Conservation (phyloP, 179 eudicot species). For the Heliamphora pulchella region DNA sequence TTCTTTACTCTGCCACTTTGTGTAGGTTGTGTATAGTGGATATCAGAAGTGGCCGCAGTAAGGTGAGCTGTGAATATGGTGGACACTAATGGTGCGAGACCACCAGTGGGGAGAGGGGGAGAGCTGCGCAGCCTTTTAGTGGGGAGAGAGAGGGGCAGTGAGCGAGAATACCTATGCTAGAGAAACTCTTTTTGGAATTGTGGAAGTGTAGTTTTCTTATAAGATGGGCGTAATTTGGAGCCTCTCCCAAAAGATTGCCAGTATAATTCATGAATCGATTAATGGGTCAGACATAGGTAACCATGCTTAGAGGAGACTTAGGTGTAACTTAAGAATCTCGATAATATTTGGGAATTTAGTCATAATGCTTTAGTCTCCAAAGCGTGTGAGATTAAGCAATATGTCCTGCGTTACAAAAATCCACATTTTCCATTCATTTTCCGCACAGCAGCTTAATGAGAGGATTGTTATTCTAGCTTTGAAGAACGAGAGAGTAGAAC, state of each 20-base stretch:
- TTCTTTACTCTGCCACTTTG: neutral
- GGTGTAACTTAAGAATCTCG: neutral
- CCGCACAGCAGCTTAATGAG: neutral
- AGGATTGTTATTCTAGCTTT: neutral
- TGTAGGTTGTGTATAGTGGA: neutral
- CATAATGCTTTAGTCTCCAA: neutral
- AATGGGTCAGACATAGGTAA: neutral
- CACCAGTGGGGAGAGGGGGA: too few relatives aligned
- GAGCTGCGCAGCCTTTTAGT: neutral
- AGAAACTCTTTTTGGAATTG: neutral
- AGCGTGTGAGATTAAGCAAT: neutral
- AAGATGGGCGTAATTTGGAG: neutral
- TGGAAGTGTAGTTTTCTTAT: neutral
- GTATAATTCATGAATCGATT: neutral
- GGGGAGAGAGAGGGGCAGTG: neutral
- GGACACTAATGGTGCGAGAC: too few relatives aligned
- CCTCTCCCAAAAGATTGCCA: neutral
- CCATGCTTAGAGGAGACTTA: neutral
- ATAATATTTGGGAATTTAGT: neutral
- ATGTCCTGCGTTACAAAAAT: neutral
- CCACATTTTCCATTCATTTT: neutral
- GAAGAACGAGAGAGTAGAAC: neutral
- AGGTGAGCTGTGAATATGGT: neutral
- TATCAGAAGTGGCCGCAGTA: neutral
- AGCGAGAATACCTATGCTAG: neutral